Percentiles rank a stretch among this genome's conserved stretches.
These are phyloP conservation scores for Davidsoniella virescens DNA, from an alignment of 2,329 filamentous ascomycete species.

Conservation along the genomic window DNA sequence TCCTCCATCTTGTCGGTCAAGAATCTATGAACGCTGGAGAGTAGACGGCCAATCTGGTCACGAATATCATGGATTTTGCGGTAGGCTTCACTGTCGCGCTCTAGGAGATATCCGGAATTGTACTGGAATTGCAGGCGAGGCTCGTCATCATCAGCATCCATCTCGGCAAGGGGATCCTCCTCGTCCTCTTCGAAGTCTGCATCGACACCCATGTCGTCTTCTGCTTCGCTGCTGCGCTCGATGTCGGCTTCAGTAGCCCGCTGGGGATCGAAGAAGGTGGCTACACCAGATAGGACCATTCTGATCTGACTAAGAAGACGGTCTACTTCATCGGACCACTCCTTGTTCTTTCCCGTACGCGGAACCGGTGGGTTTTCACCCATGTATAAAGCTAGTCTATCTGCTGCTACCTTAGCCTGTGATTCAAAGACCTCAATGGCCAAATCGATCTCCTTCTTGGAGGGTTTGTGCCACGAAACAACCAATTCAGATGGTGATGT, in stretches of 20 bases:
- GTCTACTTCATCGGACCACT: slow-evolving; percentile 95
- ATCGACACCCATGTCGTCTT: slow-evolving; percentile 30
- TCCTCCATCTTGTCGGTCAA: slow-evolving; percentile 75
- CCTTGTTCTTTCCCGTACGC: slow-evolving; percentile 87
- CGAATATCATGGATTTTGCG: slow-evolving; percentile 64
- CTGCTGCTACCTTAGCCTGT: slow-evolving; percentile 61
- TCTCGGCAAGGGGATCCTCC: slow-evolving; percentile 38
- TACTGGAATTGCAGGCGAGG: slow-evolving; percentile 78
- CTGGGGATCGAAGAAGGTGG: slow-evolving; percentile 72
- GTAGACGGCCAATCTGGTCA: slow-evolving; percentile 59
- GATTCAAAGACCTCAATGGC: slow-evolving; percentile 78
- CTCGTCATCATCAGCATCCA: slow-evolving; percentile 59
- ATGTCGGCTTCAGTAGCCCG: slow-evolving; percentile 38
- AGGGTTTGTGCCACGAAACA: slow-evolving; percentile 83
- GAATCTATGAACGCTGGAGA: slow-evolving; percentile 76
- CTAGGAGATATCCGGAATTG: slow-evolving; percentile 71
- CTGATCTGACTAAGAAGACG: slow-evolving; percentile 75
- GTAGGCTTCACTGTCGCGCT: slow-evolving; percentile 40
- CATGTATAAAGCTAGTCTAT: slow-evolving; percentile 63
- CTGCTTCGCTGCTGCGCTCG: slow-evolving; percentile 33
- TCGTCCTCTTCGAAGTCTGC: slow-evolving; percentile 27
- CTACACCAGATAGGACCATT: slow-evolving; percentile 79
- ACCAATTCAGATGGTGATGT: slow-evolving; percentile 59
- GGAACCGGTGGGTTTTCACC: slow-evolving; percentile 68
- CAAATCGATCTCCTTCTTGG: slow-evolving; percentile 65